Evolutionary conservation across 192 early-diverging fungal species (phyloP).

Genomic region (Backusella tarrabulga): DNA sequence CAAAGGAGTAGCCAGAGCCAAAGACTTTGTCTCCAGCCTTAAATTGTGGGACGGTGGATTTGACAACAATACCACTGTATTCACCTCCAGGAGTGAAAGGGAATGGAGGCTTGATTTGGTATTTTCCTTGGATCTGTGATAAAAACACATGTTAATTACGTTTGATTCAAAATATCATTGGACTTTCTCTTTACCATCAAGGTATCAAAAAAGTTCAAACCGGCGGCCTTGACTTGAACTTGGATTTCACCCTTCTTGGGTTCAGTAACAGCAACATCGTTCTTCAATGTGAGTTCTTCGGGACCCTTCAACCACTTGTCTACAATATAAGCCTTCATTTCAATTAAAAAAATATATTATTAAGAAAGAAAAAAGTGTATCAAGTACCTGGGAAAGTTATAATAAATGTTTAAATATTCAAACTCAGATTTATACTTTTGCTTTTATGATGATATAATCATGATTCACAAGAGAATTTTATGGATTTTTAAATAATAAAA

Average conservation of each 20-base stretch:
- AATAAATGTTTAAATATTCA: not conserved
- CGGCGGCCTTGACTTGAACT: constrained; percentile 63
- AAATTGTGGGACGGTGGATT: constrained; percentile 39
- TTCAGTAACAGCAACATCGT: constrained; percentile 53
- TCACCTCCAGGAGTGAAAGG: constrained; percentile 71
- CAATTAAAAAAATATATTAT: not conserved
- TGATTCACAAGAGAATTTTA: not conserved
- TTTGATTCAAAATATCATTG: too few relatives aligned
- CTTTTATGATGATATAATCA: constrained; percentile 7
- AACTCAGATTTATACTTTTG: not conserved
- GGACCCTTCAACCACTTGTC: constrained; percentile 37
- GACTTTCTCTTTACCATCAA: constrained; percentile 43
- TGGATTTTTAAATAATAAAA: not conserved
- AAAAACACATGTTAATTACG: not conserved
- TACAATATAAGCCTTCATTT: constrained; percentile 35
- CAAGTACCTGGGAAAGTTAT: not conserved
- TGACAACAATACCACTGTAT: constrained; percentile 61
- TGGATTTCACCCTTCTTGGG: constrained; percentile 60
- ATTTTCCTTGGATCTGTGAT: constrained; percentile 63
- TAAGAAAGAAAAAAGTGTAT: not conserved
- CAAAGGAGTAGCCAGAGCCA: constrained; percentile 75
- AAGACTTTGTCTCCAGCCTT: constrained; percentile 77
- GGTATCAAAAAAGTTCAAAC: constrained; percentile 76
- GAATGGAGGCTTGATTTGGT: constrained; percentile 68
- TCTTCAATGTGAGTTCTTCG: constrained; percentile 47